Evolutionary conservation across 2,329 filamentous ascomycete genomes (phyloP).

Genomic region (Colletotrichum abscissum): DNA sequence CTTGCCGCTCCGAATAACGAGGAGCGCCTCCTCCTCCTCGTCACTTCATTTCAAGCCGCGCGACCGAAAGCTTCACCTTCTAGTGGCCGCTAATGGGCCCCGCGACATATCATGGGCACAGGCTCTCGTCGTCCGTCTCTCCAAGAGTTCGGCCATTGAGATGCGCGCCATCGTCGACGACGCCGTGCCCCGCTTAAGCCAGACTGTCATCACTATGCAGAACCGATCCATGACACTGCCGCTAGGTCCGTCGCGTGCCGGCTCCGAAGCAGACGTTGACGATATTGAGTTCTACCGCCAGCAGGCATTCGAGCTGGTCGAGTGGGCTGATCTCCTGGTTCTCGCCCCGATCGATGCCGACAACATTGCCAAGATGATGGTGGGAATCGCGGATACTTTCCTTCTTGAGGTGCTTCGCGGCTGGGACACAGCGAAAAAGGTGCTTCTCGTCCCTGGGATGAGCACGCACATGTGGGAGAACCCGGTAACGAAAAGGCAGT

Average conservation of each 20-base stretch:
- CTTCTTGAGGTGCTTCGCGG: constrained; percentile 84
- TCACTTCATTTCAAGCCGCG: constrained; percentile 49
- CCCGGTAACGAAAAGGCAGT: constrained; percentile 87
- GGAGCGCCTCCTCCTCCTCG: constrained; percentile 46
- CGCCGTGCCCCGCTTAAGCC: constrained; percentile 70
- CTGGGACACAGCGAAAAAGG: constrained; percentile 88
- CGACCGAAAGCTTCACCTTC: constrained; percentile 66
- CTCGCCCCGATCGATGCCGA: constrained; percentile 88
- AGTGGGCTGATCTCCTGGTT: constrained; percentile 90
- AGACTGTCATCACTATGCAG: constrained; percentile 70
- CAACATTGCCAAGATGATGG: constrained; percentile 87
- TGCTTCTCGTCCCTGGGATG: constrained; percentile 90
- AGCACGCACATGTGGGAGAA: constrained; percentile 90
- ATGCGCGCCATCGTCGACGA: constrained; percentile 74
- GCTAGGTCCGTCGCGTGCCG: constrained; percentile 46
- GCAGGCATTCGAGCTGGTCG: constrained; percentile 75
- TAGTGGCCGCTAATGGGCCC: constrained; percentile 74
- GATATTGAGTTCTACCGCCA: constrained; percentile 64
- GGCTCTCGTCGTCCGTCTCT: constrained; percentile 73
- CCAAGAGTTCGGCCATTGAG: constrained; percentile 72
- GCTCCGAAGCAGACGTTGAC: constrained; percentile 47
- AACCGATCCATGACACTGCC: constrained; percentile 57
- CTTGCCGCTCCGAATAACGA: constrained; percentile 31
- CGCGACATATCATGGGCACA: constrained; percentile 74
- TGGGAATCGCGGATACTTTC: constrained; percentile 83